phyloP scores from a whole-genome alignment of 2,329 filamentous ascomycete genomes.

The Claviceps africana region DNA sequence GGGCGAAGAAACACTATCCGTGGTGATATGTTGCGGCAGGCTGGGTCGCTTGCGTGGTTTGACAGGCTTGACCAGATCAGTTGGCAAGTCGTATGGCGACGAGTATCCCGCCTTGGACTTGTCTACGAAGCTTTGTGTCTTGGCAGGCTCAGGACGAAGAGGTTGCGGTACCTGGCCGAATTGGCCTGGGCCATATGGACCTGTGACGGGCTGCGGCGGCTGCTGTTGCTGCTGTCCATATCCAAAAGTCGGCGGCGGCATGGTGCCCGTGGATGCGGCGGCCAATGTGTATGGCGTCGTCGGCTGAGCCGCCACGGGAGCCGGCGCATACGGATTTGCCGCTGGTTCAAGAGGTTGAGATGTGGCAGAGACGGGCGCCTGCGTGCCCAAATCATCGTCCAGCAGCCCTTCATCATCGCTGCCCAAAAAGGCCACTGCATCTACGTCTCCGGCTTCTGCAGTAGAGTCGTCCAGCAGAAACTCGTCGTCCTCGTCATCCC shows the following conservation, averaged over 20 bases:
- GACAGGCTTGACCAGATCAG: slow-evolving; percentile 52
- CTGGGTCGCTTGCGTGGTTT: slow-evolving; percentile 54
- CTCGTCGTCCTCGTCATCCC: slow-evolving; percentile 56
- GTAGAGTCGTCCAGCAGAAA: slow-evolving; percentile 45
- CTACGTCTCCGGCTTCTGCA: slow-evolving; percentile 31
- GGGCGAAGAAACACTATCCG: slow-evolving; percentile 31
- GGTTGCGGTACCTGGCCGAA: slow-evolving; percentile 24
- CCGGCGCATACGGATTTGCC: slow-evolving; percentile 16
- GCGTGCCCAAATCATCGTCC: slow-evolving; percentile 45
- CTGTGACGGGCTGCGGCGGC: slow-evolving; percentile 10
- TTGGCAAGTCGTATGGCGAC: slow-evolving; percentile 89
- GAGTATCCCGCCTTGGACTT: slow-evolving; percentile 85
- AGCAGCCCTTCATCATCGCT: slow-evolving; percentile 81
- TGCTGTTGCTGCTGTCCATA: slow-evolving; percentile 12
- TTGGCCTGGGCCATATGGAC: slow-evolving; percentile 15
- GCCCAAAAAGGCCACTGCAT: slow-evolving; percentile 54
- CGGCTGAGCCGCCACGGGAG: slow-evolving; percentile 8
- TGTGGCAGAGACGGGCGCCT: slow-evolving; percentile 15
- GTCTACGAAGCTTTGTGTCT: slow-evolving; percentile 73
- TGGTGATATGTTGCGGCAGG: slow-evolving; percentile 36
- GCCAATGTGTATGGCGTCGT: slow-evolving; percentile 13
- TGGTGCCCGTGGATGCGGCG: slow-evolving; percentile 2
- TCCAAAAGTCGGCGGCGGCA: slow-evolving; percentile 8
- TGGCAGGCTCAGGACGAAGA: slow-evolving; percentile 31
- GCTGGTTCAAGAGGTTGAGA: slow-evolving; percentile 4